phyloP scores from a whole-genome alignment of 768 basidiomycete species.

The Serpula lacrymans region DNA sequence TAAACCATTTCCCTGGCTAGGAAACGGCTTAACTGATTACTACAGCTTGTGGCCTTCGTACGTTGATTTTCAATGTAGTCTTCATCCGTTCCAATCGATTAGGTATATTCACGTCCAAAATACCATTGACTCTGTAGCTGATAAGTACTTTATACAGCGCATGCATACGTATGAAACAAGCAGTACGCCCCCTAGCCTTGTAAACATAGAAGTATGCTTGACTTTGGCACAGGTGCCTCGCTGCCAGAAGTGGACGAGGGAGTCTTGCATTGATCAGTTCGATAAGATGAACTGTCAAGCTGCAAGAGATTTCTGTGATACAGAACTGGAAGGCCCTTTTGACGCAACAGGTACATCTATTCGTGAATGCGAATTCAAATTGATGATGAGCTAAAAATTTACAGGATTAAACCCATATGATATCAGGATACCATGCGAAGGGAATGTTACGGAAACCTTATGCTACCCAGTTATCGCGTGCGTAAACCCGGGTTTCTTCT shows the following conservation, averaged over 20 bases:
- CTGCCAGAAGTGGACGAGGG: constrained; percentile 56
- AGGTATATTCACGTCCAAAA: constrained; percentile 25
- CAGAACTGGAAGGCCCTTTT: constrained; percentile 32
- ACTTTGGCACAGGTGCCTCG: constrained; percentile 55
- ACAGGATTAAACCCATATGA: constrained; percentile 62
- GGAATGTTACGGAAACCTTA: constrained; percentile 41
- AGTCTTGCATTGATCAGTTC: constrained; percentile 61
- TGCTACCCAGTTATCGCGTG: constrained; percentile 58
- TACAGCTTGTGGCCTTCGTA: constrained; percentile 37
- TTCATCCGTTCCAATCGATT: constrained; percentile 46
- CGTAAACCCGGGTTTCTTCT: constrained; percentile 3
- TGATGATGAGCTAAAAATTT: no score
- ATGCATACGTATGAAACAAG: constrained; percentile 43
- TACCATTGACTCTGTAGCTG: not conserved
- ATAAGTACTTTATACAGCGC: constrained; percentile 18
- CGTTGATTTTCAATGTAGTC: constrained; percentile 55
- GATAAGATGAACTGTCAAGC: constrained; percentile 68
- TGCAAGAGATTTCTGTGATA: constrained; percentile 63
- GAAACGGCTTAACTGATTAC: constrained; percentile 44
- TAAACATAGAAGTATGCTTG: not conserved
- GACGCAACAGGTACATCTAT: constrained; percentile 27
- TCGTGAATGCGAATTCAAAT: no score
- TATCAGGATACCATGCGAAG: constrained; percentile 58
- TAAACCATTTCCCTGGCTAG: constrained; percentile 13
- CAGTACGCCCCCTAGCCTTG: no score